phyloP scores from a whole-genome alignment of 345 rosid species.

The Brassica carinata region DNA sequence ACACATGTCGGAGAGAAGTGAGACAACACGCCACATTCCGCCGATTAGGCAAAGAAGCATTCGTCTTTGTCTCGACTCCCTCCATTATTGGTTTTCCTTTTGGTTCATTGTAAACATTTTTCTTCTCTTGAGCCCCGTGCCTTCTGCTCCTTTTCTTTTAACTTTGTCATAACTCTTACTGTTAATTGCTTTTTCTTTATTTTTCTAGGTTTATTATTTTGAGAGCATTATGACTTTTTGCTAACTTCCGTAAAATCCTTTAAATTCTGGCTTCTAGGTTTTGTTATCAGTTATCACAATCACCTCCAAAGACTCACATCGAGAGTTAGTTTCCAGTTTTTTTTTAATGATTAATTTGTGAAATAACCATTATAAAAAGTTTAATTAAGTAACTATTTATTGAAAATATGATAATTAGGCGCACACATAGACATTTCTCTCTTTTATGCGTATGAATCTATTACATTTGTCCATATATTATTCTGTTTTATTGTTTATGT shows the following conservation, averaged over 20 bases:
- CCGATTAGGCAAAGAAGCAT: slow-evolving; percentile 42
- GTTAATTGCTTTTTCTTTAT: slow-evolving; percentile 1
- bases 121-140: slow-evolving; percentile 43
- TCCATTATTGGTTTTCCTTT: slow-evolving; percentile 34
- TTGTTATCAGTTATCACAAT: not conserved
- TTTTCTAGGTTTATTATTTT: not conserved
- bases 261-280: not conserved
- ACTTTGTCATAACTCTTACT: slow-evolving; percentile 30
- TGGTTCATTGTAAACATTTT: slow-evolving; percentile 13
- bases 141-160: slow-evolving; percentile 23
- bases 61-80: slow-evolving; percentile 30
- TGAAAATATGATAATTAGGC: too few relatives aligned
- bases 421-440: too few relatives aligned
- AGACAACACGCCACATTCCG: slow-evolving; percentile 36
- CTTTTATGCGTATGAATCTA: too few relatives aligned
- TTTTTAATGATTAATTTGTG: not conserved
- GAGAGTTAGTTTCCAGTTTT: too few relatives aligned
- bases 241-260: slow-evolving; percentile 1
- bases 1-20: slow-evolving; percentile 35
- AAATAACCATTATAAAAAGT: too few relatives aligned
- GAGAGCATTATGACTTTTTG: not conserved
- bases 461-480: too few relatives aligned
- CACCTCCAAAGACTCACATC: too few relatives aligned
- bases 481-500: too few relatives aligned
- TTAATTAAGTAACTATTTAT: too few relatives aligned